Evolutionary conservation across 2,329 filamentous ascomycete species (phyloP), one percentile per base, ranked within the genome.

Genomic region (Grosmannia clavigera): DNA sequence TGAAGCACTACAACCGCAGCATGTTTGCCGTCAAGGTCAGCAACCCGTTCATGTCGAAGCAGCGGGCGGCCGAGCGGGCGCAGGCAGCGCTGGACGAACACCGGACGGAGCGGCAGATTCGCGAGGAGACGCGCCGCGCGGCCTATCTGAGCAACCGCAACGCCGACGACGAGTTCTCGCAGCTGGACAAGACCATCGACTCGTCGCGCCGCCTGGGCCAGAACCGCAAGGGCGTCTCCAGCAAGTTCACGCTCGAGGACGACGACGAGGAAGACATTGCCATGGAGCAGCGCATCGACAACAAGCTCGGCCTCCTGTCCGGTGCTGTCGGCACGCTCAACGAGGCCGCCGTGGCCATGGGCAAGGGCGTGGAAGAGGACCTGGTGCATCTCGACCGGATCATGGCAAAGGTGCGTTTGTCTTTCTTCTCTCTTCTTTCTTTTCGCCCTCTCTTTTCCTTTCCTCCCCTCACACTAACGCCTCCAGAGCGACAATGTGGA

Each of bases 11-110:
- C 57, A 95, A 96, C 73, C 80, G 87, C 64, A 91, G 86, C 75
- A 95, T 96, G 90, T 96, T 96, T 68, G 88, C 89, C 5, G 82
- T 92, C 27, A 87, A 91, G 68, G 85, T 92, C 31, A 78, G 61
- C 58, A 90, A 90, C 67, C 87, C 87, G 0, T 90, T 96, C 70
- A 94, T 88, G 0, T 83, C 83, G 16, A 83, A 81, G 63, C 81
- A 80, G 65, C 81, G 86, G 53, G 81, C 80, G 33, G 77, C 79
- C 59, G 83, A 82, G 61, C 80, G 83, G 50, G 88, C 94, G 64
- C 78, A 86, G 57, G 78, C 82, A 59, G 81, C 88, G 53, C 76
- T 95, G 68, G 83, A 86, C 54, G 85, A 85, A 61, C 82, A 88
- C 67, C 81, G 85, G 40, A 69, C 78, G 61, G 85, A 91, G 63